Evolutionary conservation across 176 grass and related monocot species (phyloP).

Genomic region (Typha latifolia): DNA sequence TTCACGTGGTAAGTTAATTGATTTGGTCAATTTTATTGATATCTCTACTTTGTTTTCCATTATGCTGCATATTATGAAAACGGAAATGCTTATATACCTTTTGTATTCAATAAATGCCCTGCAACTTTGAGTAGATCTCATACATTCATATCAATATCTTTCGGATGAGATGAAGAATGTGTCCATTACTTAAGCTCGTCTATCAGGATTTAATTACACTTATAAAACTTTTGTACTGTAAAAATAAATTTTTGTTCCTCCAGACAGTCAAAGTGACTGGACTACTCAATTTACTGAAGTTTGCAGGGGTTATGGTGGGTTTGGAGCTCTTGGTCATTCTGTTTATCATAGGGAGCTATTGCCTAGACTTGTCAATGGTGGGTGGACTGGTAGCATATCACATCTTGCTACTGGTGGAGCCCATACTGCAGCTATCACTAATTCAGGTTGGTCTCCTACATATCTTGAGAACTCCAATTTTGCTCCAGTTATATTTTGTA

Average conservation of each 20-base stretch:
- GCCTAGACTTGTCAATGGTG: slow-evolving; percentile 56
- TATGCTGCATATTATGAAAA: not conserved
- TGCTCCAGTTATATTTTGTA: not conserved
- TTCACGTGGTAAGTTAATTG: slow-evolving; percentile 60
- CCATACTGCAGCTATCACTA: slow-evolving; percentile 67
- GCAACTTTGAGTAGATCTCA: no score
- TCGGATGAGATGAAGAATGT: no score
- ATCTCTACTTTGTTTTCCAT: not conserved
- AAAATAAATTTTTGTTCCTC: not conserved
- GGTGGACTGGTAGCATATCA: slow-evolving; percentile 58
- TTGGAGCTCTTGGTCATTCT: slow-evolving; percentile 92
- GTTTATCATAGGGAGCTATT: slow-evolving; percentile 82
- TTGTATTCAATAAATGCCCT: no score
- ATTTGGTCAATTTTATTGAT: not conserved
- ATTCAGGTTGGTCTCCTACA: slow-evolving; percentile 33
- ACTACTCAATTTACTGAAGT: slow-evolving; percentile 78
- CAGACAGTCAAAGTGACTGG: slow-evolving; percentile 26
- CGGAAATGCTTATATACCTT: no score
- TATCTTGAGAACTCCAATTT: not conserved
- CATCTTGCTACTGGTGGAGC: slow-evolving; percentile 89
- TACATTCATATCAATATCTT: no score
- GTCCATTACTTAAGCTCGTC: no score
- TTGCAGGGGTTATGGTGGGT: slow-evolving; percentile 98
- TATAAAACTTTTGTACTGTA: no score
- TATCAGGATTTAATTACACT: no score